These are phyloP conservation scores for Trichoderma koningiopsis DNA, from an alignment of 2,329 filamentous ascomycete genomes.

Conservation along the genomic window DNA sequence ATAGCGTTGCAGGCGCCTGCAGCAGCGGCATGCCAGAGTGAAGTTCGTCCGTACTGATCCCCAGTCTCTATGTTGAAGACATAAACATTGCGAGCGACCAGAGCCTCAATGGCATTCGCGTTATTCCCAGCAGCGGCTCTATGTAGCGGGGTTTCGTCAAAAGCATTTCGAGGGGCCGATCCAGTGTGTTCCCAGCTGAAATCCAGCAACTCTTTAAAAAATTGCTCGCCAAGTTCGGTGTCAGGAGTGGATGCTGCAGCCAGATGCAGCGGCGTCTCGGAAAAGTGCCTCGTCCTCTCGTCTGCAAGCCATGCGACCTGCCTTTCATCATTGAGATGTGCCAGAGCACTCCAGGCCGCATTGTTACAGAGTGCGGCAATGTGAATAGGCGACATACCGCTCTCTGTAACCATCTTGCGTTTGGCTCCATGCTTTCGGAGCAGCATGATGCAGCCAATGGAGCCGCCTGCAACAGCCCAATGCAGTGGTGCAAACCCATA, in stretches of 20 bases:
- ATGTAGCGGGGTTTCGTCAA: slow-evolving; percentile 25
- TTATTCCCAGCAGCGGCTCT: slow-evolving; percentile 15
- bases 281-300: not conserved
- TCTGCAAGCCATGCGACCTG: not conserved
- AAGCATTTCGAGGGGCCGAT: not conserved
- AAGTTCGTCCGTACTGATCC: slow-evolving; percentile 14
- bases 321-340: not conserved
- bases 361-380: slow-evolving; percentile 18
- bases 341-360: slow-evolving; percentile 1
- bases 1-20: slow-evolving; percentile 10
- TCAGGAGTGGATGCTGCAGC: slow-evolving; percentile 14
- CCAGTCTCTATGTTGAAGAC: not conserved
- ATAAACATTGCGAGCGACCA: not conserved
- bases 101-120: not conserved
- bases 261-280: slow-evolving; percentile 13
- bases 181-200: not conserved
- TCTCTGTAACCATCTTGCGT: not conserved
- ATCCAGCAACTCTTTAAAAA: slow-evolving; percentile 5
- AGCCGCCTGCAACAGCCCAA: slow-evolving; percentile 20
- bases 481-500: slow-evolving; percentile 18
- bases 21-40: slow-evolving; percentile 22
- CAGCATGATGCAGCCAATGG: not conserved
- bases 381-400: slow-evolving; percentile 4
- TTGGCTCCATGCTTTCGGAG: slow-evolving; percentile 1
- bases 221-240: not conserved